Conservation (phyloP, 495 filamentous ascomycete genomes). For the Rhizodiscina lignyota region DNA sequence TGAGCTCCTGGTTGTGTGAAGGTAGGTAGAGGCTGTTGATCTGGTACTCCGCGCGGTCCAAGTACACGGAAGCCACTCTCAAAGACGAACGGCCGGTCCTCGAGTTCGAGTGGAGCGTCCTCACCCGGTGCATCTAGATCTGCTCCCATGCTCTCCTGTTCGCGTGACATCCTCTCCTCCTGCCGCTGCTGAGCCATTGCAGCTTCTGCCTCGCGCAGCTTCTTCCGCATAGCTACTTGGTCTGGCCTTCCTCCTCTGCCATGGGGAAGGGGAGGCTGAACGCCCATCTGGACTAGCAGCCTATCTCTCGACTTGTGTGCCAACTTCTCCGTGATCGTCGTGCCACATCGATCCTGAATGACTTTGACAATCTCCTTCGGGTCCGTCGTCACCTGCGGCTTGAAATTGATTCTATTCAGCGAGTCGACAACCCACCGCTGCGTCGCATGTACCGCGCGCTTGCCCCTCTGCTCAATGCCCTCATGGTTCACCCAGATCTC, state of each 20-base stretch:
- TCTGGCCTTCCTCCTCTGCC: slow-evolving; percentile 1
- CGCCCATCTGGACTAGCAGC: slow-evolving; percentile 1
- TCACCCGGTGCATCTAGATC: background rate
- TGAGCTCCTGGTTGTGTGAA: background rate
- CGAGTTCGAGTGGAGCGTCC: background rate
- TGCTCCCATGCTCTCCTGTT: background rate
- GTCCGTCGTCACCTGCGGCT: background rate
- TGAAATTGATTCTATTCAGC: slow-evolving; percentile 1
- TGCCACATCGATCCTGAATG: slow-evolving; percentile 2
- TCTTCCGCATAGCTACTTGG: background rate
- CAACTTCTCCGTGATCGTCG: background rate
- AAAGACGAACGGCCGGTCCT: slow-evolving; percentile 1
- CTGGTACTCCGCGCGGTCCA: background rate
- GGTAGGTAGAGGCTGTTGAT: background rate
- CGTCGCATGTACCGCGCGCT: slow-evolving; percentile 5
- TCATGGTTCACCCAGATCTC: too few relatives aligned
- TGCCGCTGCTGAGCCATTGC: background rate
- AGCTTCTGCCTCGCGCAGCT: background rate
- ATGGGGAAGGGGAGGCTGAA: background rate
- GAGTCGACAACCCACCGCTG: slow-evolving; percentile 5
- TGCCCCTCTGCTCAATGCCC: background rate
- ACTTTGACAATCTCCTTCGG: slow-evolving; percentile 1
- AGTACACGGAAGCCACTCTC: background rate
- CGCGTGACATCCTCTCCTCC: background rate
- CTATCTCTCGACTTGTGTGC: slow-evolving; percentile 1